Percentiles rank a stretch among this genome's conserved stretches.
Conservation (phyloP, 2,329 filamentous ascomycete species). For the Albifimbria verrucaria region DNA sequence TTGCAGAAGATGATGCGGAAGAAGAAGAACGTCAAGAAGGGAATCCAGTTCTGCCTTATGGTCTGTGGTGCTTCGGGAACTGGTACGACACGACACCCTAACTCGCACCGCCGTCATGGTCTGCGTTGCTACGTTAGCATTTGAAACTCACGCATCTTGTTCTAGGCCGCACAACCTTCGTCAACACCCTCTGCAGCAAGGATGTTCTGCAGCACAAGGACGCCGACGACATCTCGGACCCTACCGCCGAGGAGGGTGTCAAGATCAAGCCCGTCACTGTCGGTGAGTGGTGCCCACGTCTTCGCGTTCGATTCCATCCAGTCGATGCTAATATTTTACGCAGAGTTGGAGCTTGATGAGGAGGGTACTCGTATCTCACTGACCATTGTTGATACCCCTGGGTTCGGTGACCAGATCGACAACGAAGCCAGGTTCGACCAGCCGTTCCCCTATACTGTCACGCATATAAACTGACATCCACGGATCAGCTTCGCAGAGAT, state of each 20-base stretch:
- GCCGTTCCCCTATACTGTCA: neutral
- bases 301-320: neutral
- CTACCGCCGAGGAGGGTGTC: constrained; percentile 93
- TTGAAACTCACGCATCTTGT: constrained; percentile 18
- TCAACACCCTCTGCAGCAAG: constrained; percentile 98
- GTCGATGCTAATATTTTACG: constrained; percentile 12
- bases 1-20: constrained; percentile 88
- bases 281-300: constrained; percentile 51
- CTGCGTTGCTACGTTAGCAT: too few relatives aligned
- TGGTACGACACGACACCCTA: constrained; percentile 60
- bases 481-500: constrained; percentile 84
- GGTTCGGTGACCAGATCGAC: constrained; percentile 98
- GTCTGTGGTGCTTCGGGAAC: constrained; percentile 98
- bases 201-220: constrained; percentile 89
- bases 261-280: constrained; percentile 99
- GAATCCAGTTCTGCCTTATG: constrained; percentile 99
- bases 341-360: constrained; percentile 93
- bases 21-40: constrained; percentile 99
- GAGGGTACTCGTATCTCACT: constrained; percentile 97
- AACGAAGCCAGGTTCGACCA: constrained; percentile 84
- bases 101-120: too few relatives aligned
- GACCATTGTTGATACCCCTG: constrained; percentile 97
- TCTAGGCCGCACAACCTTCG: constrained; percentile 92
- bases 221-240: constrained; percentile 81
- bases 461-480: constrained; percentile 8